These are phyloP conservation scores for Colletotrichum echinochloae DNA, from an alignment of 2,329 filamentous ascomycete species.

Conservation along the genomic window DNA sequence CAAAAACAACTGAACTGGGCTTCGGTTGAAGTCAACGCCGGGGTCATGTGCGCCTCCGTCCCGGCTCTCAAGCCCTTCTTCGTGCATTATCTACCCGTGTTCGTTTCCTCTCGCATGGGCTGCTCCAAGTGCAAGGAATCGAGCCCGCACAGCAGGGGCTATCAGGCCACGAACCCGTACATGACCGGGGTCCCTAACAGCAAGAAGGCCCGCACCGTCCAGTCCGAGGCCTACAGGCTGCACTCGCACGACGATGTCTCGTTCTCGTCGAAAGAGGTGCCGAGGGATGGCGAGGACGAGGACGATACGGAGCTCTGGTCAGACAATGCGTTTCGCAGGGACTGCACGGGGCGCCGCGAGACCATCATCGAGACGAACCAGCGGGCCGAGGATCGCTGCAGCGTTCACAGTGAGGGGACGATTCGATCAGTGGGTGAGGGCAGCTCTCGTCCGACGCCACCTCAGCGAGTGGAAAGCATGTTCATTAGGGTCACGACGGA, in stretches of 20 bases:
- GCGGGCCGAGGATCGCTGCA: background rate
- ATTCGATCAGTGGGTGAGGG: background rate
- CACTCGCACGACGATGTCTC: constrained; percentile 27
- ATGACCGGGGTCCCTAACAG: constrained; percentile 33
- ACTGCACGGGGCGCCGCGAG: background rate
- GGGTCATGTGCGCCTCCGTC: constrained; percentile 38
- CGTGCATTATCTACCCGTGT: constrained; percentile 39
- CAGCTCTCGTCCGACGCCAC: background rate
- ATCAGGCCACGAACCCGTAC: constrained; percentile 21
- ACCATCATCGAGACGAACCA: constrained; percentile 18
- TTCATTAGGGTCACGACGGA: constrained; percentile 33
- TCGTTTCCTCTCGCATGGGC: constrained; percentile 30
- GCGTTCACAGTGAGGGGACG: background rate
- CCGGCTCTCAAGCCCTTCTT: constrained; percentile 44
- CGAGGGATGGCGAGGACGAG: background rate
- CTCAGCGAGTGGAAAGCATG: constrained; percentile 8
- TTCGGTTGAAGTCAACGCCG: constrained; percentile 36
- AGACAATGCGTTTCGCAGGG: constrained; percentile 15
- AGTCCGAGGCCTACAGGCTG: constrained; percentile 39
- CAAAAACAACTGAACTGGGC: constrained; percentile 49
- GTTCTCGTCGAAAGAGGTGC: constrained; percentile 16
- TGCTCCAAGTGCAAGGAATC: constrained; percentile 4
- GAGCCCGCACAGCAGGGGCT: constrained; percentile 10
- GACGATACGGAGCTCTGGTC: constrained; percentile 40
- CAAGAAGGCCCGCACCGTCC: constrained; percentile 37